Evolutionary conservation across 306 rosid species (phyloP), one percentile per base, ranked within the genome.

Genomic region (Geum urbanum): DNA sequence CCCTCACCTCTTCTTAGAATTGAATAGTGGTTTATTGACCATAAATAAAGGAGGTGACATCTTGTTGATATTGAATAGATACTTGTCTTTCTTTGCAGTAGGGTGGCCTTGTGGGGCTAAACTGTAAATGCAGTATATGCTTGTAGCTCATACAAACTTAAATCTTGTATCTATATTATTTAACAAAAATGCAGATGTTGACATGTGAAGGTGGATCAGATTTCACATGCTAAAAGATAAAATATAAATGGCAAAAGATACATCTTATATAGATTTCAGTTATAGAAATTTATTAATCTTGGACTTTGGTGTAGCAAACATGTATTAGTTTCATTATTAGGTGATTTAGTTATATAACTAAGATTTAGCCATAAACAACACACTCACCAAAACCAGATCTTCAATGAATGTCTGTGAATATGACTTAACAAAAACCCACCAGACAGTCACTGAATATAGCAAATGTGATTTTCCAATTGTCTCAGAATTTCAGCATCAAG

Each of bases 201-300:
- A 39, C 48, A 63, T 55, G 82, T 77, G 87, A 68, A 59, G 84
- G 53, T 52, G 66, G 75, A 27, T 54, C 62, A 63, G 58, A 51
- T 64, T 60, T 8, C 20, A 50, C 58, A 55, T 59, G 64, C 44
- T 59, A n/a, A 32, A 19, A 35, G 20, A 58, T 6, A 32, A 6
- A 6, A 58, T 44, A 56, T 66, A 43, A 7, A 8, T n/a, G 9
- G 37, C 73, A 24, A 10, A 56, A 55, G 9, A 12, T 56, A 22
- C 24, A 56, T 56, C 37, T n/a, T 53, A 6, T 35, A 56, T 5
- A 56, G 9, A 55, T 10, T 39, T 11, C 62, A 22, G 62, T 56
- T 56, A 39, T n/a, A 56, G 40, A 56, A 24, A 56, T 1, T 10
- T 56, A 57, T 1, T 22, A 49, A 16, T 46, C 50, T 48, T 56